These are phyloP conservation scores for Tricladium varicosporioides DNA, from an alignment of 2,329 filamentous ascomycete genomes.

Conservation along the genomic window DNA sequence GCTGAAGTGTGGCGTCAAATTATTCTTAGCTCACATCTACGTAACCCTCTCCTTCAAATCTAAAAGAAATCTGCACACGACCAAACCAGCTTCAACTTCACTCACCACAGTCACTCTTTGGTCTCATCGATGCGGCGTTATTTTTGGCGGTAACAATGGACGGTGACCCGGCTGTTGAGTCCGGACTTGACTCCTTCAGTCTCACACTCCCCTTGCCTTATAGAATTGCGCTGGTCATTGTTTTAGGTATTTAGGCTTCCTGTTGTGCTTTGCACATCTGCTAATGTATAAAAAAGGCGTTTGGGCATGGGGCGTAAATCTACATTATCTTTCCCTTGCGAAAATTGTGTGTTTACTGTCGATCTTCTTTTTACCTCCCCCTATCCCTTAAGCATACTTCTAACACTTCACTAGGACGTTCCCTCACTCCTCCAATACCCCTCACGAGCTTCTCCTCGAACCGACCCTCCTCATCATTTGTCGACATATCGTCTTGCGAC, in stretches of 20 bases:
- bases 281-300: conserved; percentile 56
- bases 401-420: conserved; percentile 58
- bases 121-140: conserved; percentile 28
- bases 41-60: conserved; percentile 12
- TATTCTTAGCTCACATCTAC: conserved; percentile 11
- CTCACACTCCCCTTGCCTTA: conserved; percentile 85
- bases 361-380: conserved; percentile 1
- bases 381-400: conserved; percentile 4
- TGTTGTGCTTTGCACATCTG: conserved; percentile 4
- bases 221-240: conserved; percentile 79
- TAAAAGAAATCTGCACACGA: not conserved
- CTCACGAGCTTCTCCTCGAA: conserved; percentile 60
- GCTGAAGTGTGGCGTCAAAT: conserved; percentile 1
- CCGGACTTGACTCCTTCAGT: conserved; percentile 80
- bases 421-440: conserved; percentile 85
- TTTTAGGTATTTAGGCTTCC: conserved; percentile 62
- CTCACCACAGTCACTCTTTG: conserved; percentile 30
- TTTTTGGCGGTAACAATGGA: conserved; percentile 53
- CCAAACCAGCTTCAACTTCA: conserved; percentile 7
- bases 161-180: conserved; percentile 69
- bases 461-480: conserved; percentile 71
- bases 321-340: conserved; percentile 76
- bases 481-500: conserved; percentile 85
- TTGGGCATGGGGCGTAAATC: conserved; percentile 93
- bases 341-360: conserved; percentile 60